Base-by-base conservation (phyloP, 2,329 filamentous ascomycete species). In the Thielaviopsis musarum region DNA sequence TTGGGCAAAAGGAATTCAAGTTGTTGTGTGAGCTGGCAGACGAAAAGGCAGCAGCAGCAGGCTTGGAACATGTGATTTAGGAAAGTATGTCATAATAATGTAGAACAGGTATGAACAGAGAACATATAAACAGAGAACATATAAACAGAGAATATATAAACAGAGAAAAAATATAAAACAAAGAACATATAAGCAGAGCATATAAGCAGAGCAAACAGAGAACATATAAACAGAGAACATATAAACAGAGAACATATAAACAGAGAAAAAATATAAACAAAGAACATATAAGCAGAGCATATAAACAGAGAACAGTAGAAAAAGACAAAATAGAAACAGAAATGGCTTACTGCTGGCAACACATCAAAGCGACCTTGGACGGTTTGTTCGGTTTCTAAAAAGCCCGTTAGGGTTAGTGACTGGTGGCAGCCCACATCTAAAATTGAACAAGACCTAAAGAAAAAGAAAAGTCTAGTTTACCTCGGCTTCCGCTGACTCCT, bases 1-100 rank as follows among this genome's bases (percentile, higher is more conserved):
- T 91, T 7, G 77, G 75, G 55, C 71, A 70, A 13, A 71, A 71
- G 0, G 85, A 91, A 69, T 91, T 85, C 83, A 71, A 78, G 38
- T 80, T 79, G 63, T 73, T 90, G 59, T 73, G 80, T 53, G 68
- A 72, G 1, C 65, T 85, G 52, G 80, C 76, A 2, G 71, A 74
- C 63, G 63, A 71, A 59, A 76, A 73, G 66, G 73, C 71, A 0
- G 61, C 66, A 45, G 69, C 70, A 19, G 70, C 69, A 9, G 72
- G 71, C 0, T n/a, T 72, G 54, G 61, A 71, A 62, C 72, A 74
- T 45, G 69, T 71, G 59, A 65, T 52, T 48, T 45, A 26, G n/a
- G 10, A 55, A 9, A 48, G 28, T 19, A 52, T 34, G 10, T 34
- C 30, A 34, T 34, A 34, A 34, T 34, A 34, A 10, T 34, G n/a